Percentiles rank a stretch among this genome's conserved stretches.
Conservation (phyloP, 805 yeast genomes). For the Pichia heedii region DNA sequence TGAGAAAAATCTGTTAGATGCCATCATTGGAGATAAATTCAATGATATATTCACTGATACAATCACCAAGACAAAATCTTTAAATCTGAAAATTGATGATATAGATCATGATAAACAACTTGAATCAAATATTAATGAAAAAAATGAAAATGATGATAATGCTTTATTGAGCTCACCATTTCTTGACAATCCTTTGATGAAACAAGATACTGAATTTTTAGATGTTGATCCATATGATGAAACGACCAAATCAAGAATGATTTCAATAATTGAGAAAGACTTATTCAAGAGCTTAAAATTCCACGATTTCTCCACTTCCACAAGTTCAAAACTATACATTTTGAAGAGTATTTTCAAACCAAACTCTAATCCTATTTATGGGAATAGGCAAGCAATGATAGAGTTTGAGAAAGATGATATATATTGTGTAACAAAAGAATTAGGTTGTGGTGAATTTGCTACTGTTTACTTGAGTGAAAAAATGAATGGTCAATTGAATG, state of each 20-base stretch:
- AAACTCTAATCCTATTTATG: constrained; percentile 19
- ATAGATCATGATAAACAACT: background rate
- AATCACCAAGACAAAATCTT: constrained; percentile 26
- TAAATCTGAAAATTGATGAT: background rate
- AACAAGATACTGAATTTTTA: background rate
- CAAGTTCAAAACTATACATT: constrained; percentile 5
- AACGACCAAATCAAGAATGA: background rate
- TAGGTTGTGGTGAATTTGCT: constrained; percentile 81
- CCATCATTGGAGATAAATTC: constrained; percentile 14
- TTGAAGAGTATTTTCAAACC: constrained; percentile 17
- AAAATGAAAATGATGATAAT: constrained; percentile 6
- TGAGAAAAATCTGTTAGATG: constrained; percentile 8
- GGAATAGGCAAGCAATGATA: constrained; percentile 32
- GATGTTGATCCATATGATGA: constrained; percentile 33
- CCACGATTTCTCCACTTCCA: constrained; percentile 3
- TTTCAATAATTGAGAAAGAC: background rate
- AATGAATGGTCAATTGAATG: constrained; percentile 45
- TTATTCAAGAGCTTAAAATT: constrained; percentile 24
- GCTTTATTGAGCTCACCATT: constrained; percentile 40
- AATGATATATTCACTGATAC: constrained; percentile 40
- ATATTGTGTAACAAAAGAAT: constrained; percentile 40
- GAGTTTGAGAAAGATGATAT: constrained; percentile 33
- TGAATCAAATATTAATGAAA: background rate
- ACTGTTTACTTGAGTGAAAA: constrained; percentile 64
- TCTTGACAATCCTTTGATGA: constrained; percentile 23